Percentiles rank a stretch among this genome's conserved stretches.
Evolutionary conservation across 768 basidiomycete genomes (phyloP).

Genomic region (Filobasidium wieringae): DNA sequence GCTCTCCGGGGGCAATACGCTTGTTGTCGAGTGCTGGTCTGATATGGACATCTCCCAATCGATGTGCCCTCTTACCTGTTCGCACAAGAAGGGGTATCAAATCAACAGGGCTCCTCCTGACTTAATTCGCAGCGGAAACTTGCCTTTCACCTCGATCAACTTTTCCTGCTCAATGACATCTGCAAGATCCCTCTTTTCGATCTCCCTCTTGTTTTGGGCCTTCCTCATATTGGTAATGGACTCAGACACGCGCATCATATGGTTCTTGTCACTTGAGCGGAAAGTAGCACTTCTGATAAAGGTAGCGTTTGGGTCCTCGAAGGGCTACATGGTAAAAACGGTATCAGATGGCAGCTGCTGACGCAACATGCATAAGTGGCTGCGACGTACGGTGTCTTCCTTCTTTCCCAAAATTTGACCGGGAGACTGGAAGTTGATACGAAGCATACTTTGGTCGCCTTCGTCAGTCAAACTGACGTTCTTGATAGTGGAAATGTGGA

Average conservation of each 20-base stretch:
- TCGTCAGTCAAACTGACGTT: conserved; percentile 96
- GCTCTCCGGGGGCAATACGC: conserved; percentile 77
- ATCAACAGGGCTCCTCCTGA: background rate
- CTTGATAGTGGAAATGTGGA: conserved; percentile 97
- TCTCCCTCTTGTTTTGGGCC: conserved; percentile 90
- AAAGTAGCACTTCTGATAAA: conserved; percentile 93
- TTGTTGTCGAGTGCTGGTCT: conserved; percentile 91
- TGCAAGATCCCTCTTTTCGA: conserved; percentile 95
- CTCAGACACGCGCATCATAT: conserved; percentile 76
- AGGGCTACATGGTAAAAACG: conserved; percentile 25
- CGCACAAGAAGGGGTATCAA: no score
- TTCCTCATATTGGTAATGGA: conserved; percentile 93
- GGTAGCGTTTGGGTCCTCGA: conserved; percentile 90
- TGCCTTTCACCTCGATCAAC: conserved; percentile 73
- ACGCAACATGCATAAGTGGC: no score
- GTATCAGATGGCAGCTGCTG: no score
- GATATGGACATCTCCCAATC: conserved; percentile 82
- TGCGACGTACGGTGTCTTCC: conserved; percentile 69
- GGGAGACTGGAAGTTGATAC: conserved; percentile 97
- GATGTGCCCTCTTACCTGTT: conserved; percentile 56
- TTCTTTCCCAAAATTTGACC: conserved; percentile 96
- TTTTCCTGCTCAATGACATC: conserved; percentile 93
- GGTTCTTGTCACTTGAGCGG: conserved; percentile 75
- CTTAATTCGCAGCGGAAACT: background rate
- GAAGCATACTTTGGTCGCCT: conserved; percentile 81